phyloP scores from a whole-genome alignment of 75 land plant species.

The Pseudotsuga menziesii region DNA sequence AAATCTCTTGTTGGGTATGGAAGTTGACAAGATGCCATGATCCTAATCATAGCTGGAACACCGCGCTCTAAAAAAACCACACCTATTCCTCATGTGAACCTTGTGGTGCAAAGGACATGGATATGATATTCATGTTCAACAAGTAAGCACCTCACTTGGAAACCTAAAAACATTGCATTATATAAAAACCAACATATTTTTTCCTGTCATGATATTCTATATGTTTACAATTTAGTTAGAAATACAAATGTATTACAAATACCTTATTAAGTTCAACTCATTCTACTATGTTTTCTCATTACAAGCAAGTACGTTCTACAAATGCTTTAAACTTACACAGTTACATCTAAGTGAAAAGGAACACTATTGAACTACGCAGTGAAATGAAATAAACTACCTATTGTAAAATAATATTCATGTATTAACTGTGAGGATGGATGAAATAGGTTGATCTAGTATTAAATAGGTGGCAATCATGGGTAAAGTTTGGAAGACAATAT shows the following conservation, averaged over 20 bases:
- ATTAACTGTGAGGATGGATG: neutral
- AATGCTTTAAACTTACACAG: neutral
- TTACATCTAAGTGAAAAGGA: neutral
- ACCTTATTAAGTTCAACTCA: too few relatives aligned
- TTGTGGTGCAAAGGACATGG: constrained; percentile 82
- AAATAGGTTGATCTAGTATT: neutral
- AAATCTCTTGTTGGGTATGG: constrained; percentile 75
- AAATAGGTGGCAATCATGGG: too few relatives aligned
- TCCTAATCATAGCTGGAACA: constrained; percentile 71
- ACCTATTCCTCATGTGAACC: constrained; percentile 82
- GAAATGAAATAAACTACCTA: neutral
- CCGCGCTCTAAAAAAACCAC: constrained; percentile 76
- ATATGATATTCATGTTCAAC: constrained; percentile 43
- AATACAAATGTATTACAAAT: neutral
- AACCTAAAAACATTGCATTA: constrained; percentile 33
- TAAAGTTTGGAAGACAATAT: neutral
- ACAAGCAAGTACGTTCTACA: neutral
- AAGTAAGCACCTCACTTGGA: constrained; percentile 84
- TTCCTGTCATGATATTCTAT: neutral
- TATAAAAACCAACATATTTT: neutral
- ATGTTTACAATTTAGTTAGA: neutral
- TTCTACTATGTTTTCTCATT: neutral
- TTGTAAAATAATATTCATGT: neutral
- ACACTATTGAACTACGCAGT: neutral
- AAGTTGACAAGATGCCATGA: constrained; percentile 59